Evolutionary conservation across 2,329 filamentous ascomycete species (phyloP).

Genomic region (Claviceps lovelessii): DNA sequence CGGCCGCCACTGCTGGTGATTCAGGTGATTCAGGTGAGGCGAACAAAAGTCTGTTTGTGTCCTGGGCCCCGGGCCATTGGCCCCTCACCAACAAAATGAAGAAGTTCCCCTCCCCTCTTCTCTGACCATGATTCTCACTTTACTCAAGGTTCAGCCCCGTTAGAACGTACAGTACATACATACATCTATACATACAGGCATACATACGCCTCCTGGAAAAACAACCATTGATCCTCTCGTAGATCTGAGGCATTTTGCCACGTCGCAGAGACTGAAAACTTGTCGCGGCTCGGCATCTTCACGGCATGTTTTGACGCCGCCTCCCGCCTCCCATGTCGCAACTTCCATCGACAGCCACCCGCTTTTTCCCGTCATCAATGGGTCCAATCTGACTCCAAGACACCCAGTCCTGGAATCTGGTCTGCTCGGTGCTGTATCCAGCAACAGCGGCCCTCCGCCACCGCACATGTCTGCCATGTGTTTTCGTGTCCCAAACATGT

Average conservation of each 20-base stretch:
- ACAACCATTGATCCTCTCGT: not conserved
- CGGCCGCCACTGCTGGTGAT: not conserved
- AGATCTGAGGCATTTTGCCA: not conserved
- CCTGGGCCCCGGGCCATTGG: not conserved
- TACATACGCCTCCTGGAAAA: not conserved
- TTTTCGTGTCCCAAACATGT: not conserved
- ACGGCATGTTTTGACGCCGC: not conserved
- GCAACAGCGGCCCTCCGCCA: not conserved
- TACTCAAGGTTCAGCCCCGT: not conserved
- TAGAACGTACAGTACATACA: not conserved
- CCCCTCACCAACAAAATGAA: not conserved
- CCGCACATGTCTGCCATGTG: not conserved
- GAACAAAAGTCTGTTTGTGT: not conserved
- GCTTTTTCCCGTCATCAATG: not conserved
- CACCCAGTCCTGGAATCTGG: not conserved
- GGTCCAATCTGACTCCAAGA: not conserved
- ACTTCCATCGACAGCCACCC: not conserved
- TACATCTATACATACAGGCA: not conserved
- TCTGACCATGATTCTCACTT: not conserved
- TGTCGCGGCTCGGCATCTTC: not conserved
- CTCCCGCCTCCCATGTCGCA: too few relatives aligned
- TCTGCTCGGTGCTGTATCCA: not conserved
- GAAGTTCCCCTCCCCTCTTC: too few relatives aligned
- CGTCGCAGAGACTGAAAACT: not conserved
- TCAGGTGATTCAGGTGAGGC: not conserved